phyloP scores from a whole-genome alignment of 257 asterid genomes.

The Primulina eburnea region DNA sequence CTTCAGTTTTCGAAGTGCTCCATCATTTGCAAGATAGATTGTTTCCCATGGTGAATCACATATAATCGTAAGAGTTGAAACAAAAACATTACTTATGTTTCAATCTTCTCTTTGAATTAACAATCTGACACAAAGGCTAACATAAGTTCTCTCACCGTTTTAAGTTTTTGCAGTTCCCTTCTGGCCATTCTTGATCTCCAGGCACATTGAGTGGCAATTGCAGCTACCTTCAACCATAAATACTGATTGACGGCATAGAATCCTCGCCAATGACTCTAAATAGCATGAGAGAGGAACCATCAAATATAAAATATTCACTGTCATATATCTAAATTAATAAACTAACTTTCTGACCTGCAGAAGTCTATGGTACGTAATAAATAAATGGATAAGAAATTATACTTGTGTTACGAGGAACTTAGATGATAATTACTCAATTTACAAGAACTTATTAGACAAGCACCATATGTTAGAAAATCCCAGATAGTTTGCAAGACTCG shows the following conservation, averaged over 20 bases:
- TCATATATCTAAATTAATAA: constrained; percentile 11
- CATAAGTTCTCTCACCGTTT: constrained; percentile 44
- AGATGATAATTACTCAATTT: constrained; percentile 1
- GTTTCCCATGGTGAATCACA: neutral
- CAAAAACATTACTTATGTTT: neutral
- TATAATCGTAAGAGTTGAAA: neutral
- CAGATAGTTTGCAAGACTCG: constrained; percentile 4
- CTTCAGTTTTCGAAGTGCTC: neutral
- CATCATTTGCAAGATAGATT: neutral
- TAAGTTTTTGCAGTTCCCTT: constrained; percentile 55
- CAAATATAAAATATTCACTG: constrained; percentile 18
- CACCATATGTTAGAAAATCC: neutral
- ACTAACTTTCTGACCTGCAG: constrained; percentile 1
- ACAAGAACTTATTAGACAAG: constrained; percentile 5
- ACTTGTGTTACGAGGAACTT: neutral
- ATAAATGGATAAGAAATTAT: constrained; percentile 9
- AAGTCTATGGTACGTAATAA: neutral
- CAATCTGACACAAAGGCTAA: neutral
- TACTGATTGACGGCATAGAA: constrained; percentile 34
- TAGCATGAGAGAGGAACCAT: constrained; percentile 15
- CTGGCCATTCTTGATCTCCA: constrained; percentile 57
- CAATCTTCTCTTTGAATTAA: constrained; percentile 6
- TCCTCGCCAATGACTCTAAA: constrained; percentile 53
- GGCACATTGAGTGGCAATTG: constrained; percentile 54
- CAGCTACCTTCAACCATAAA: constrained; percentile 51